Evolutionary conservation across 1,139 yeast species (phyloP).

Genomic region (Saccharomyces hybrid): DNA sequence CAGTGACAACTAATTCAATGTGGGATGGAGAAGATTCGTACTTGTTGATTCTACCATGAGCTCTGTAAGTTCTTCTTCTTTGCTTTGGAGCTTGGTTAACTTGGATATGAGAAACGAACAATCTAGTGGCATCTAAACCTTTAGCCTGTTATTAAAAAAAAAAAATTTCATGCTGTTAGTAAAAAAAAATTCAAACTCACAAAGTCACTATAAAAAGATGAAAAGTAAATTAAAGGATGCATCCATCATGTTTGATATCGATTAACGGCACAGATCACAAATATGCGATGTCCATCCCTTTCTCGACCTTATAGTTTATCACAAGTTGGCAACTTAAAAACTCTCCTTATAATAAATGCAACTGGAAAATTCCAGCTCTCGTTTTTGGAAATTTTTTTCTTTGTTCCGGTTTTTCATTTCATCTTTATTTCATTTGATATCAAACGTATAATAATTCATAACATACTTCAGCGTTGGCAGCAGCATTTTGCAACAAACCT

Average conservation of each 20-base stretch:
- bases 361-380: not conserved
- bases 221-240: not conserved
- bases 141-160: constrained; percentile 4
- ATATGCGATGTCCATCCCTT: not conserved
- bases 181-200: not conserved
- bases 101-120: too few species aligned
- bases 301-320: not conserved
- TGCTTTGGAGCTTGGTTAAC: too few species aligned
- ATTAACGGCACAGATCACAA: too few species aligned
- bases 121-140: too few species aligned
- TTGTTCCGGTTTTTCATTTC: not conserved
- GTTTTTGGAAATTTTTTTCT: not conserved
- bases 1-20: too few species aligned
- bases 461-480: too few species aligned
- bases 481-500: too few species aligned
- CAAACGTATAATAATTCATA: not conserved
- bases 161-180: not conserved
- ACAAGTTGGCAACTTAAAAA: not conserved
- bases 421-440: not conserved
- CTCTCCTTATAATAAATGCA: not conserved
- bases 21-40: too few species aligned
- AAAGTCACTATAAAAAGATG: not conserved
- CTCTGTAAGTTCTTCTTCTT: too few species aligned
- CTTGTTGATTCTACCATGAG: too few species aligned
- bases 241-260: not conserved